These are phyloP conservation scores for Patellifolia procumbens DNA, from an alignment of 179 eudicot genomes.

Conservation along the genomic window DNA sequence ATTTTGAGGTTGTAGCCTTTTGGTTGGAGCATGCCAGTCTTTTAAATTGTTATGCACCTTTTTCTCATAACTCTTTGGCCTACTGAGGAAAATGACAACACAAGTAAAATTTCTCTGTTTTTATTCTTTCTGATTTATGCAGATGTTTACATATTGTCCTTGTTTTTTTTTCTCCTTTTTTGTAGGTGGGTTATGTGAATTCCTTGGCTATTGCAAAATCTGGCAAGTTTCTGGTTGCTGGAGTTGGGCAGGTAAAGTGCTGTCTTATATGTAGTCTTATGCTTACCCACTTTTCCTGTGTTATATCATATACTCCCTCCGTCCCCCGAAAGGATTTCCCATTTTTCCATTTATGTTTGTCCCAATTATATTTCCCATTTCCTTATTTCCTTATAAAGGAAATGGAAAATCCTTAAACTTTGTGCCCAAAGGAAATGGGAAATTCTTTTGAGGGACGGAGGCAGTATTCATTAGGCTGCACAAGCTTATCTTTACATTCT, in stretches of 20 bases:
- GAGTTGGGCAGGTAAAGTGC: constrained; percentile 79
- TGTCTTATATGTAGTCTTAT: not conserved
- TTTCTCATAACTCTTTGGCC: not conserved
- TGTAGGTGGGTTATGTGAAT: constrained; percentile 82
- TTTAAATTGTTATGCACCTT: not conserved
- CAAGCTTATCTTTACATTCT: not conserved
- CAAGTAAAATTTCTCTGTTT: not conserved
- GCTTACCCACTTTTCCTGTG: not conserved
- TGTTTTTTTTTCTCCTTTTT: constrained; percentile 12
- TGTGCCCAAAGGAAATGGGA: no score
- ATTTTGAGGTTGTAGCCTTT: not conserved
- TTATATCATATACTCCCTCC: no score
- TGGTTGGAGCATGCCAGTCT: not conserved
- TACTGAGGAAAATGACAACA: not conserved
- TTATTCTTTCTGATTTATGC: not conserved
- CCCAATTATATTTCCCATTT: no score
- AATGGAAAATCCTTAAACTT: no score
- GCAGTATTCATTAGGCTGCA: not conserved
- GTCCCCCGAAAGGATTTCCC: no score
- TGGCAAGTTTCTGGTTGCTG: constrained; percentile 86
- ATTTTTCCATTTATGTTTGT: no score
- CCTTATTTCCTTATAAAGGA: no score
- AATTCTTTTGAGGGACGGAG: no score
- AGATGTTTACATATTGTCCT: constrained; percentile 20
- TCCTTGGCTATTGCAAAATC: constrained; percentile 91